These are phyloP conservation scores for Tolypocladium paradoxum DNA, from an alignment of 2,329 filamentous ascomycete genomes.

Conservation along the genomic window DNA sequence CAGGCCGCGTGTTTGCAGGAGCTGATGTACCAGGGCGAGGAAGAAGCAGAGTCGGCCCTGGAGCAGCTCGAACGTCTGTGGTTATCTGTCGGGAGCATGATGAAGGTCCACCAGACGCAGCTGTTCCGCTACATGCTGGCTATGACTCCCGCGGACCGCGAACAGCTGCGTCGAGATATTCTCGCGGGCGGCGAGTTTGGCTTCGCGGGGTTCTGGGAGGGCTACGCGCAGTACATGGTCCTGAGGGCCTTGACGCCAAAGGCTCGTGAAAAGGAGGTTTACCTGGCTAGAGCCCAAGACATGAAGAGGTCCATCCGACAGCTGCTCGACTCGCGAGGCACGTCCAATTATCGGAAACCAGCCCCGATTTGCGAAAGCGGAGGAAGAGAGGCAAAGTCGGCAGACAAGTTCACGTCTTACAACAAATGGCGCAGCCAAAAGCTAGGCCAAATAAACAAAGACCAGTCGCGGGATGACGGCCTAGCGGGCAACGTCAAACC, in stretches of 20 bases:
- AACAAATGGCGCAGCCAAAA: not conserved
- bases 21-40: not conserved
- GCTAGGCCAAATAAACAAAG: not conserved
- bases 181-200: not conserved
- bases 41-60: not conserved
- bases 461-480: not conserved
- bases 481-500: not conserved
- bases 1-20: not conserved
- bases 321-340: not conserved
- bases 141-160: not conserved
- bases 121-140: constrained; percentile 1
- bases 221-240: not conserved
- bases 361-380: not conserved
- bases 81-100: not conserved
- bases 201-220: not conserved
- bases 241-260: not conserved
- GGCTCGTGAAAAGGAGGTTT: not conserved
- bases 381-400: not conserved
- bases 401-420: not conserved
- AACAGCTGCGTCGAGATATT: not conserved
- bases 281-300: not conserved
- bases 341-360: not conserved
- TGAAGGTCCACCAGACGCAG: not conserved
- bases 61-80: not conserved
- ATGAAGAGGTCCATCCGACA: not conserved